Base-by-base conservation (phyloP, 2,329 filamentous ascomycete genomes). In the Fusarium sp. region DNA sequence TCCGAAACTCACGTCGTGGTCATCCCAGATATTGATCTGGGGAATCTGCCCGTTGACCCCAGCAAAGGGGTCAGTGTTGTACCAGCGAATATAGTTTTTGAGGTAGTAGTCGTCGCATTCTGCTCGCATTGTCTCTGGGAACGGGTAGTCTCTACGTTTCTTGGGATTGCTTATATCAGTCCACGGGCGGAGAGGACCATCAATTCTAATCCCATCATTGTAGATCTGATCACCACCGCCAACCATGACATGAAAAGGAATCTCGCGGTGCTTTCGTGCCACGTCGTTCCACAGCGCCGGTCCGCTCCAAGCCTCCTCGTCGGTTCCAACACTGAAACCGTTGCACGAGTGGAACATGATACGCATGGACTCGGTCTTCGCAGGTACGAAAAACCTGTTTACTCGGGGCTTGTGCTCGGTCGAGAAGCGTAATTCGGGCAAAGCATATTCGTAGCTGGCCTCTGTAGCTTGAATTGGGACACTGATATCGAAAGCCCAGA, bases 311-410 rank as follows among this genome's bases (percentile, higher is more conserved):
- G 92, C 91, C 56, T 94, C 91, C 69, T 96, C 91, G 80, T 97
- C 93, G 7, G 94, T 96, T 60, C 93, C 93, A 43, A 96, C 88
- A 75, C 93, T 96, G 85, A 99, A 99, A 21, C 96, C 97, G 82
- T 99, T 99, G 85, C 96, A 98, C 64, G 94, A 97, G 85, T 98
- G 93, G 83, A 98, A 99, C 94, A 98, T 97, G 80, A 98, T 93
- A 80, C 97, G 94, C 96, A 99, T 98, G 9, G 94, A 93, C 82
- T 98, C 92, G 49, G 90, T 89, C 65, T 88, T 86, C 18, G 93
- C 94, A 18, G 96, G 96, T 9, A 98, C 90, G 87, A 93, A 97
- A 83, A 99, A 99, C 56, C 75, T 89, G 84, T 88, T 97, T 85
- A 81, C 83, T 67, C 84, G 85, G 11, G 87, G 86, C 80, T 90